Evolutionary conservation across 2,329 filamentous ascomycete genomes (phyloP).

Genomic region (Diplodia seriata): DNA sequence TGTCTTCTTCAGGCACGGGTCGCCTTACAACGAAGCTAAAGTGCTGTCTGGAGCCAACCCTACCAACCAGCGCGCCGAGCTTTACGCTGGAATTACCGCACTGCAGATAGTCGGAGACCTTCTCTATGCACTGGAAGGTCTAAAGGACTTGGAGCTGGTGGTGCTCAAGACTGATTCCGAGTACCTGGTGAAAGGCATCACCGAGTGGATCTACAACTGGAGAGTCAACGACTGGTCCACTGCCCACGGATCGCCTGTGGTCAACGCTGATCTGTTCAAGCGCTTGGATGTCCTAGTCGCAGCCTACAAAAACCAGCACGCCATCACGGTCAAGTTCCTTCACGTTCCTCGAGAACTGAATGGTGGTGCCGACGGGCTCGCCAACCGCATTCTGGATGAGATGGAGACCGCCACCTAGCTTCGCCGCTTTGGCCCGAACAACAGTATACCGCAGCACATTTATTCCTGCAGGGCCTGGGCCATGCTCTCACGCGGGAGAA

Average conservation of each 20-base stretch:
- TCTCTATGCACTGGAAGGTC: not conserved
- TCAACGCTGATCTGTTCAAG: slow-evolving; percentile 4
- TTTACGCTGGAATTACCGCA: not conserved
- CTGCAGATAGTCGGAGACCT: not conserved
- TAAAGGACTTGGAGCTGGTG: not conserved
- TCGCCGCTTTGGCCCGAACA: too few species aligned
- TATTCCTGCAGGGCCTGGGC: not conserved
- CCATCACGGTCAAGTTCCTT: not conserved
- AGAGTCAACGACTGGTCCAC: not conserved
- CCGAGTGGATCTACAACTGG: slow-evolving; percentile 2
- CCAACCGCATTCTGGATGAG: slow-evolving; percentile 4
- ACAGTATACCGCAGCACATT: too few species aligned
- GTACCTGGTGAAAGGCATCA: not conserved
- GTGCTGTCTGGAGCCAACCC: not conserved
- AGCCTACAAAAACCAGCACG: not conserved
- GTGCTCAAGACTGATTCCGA: slow-evolving; percentile 16
- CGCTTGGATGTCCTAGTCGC: not conserved
- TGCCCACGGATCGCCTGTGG: not conserved
- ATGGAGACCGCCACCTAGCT: too few species aligned
- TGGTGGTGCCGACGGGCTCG: not conserved
- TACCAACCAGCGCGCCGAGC: slow-evolving; percentile 17
- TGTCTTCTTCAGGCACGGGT: not conserved
- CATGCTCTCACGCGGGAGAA: not conserved
- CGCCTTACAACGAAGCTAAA: not conserved
- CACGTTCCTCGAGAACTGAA: slow-evolving; percentile 14